Evolutionary conservation across 179 eudicot species (phyloP), one percentile per base, ranked within the genome.

Genomic region (Sideroxylon spinosum): DNA sequence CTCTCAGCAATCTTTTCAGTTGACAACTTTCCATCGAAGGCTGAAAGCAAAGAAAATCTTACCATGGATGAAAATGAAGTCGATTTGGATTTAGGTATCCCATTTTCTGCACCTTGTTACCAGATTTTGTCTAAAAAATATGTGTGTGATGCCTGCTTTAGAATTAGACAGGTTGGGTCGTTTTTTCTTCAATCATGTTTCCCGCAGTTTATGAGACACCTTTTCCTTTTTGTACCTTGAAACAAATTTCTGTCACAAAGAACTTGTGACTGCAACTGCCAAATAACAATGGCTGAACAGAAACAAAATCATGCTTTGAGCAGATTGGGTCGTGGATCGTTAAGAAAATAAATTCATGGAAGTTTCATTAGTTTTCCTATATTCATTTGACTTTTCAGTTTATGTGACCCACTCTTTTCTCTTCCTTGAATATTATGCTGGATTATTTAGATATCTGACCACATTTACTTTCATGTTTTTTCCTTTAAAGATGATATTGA

Each of bases 21-120:
- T 50, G 82, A 85, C 64, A 96, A 96, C 81, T 96, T 91, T 76
- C 90, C 92, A 68, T 59, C 80, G 66, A 78, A 82, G 22, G 71
- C 81, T 78, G 94, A 90, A 81, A 83, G 37, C 67, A 80, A 62
- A 52, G 81, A 74, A 78, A 85, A 87, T 44, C 59, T 59, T 20
- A 71, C 70, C 32, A 29, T 71, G 64, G 86, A 87, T 75, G 82
- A 84, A 26, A 87, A 89, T 55, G 86, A 81, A 60, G 83, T 71
- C 59, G 89, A 90, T 61, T 80, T 96, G 88, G 97, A 86, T 85
- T 91, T 96, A 84, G 98, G 99, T 96, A 83, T 63, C 78, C 20
- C 71, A 55, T 72, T 37, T 37, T 71, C 57, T 29, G 19, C 19
- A 75, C 50, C 49, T 19, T 66, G 57, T 71, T 75, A 8, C 13